Conservation (phyloP, 352 stramenopile genomes). For the Globisporangium lucens region DNA sequence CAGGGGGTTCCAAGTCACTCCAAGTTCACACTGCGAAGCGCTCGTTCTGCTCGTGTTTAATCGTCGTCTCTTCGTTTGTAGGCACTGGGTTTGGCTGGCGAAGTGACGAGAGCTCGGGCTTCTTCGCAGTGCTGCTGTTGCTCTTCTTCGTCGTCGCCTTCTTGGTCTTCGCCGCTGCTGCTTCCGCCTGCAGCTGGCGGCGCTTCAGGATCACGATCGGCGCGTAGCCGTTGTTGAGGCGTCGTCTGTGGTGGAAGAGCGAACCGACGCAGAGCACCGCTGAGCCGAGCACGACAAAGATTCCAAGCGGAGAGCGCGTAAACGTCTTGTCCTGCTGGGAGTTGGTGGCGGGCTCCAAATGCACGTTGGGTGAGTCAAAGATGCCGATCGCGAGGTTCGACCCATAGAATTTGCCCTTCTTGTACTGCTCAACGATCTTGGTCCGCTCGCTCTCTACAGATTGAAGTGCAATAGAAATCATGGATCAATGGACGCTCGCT, state of each 20-base stretch:
- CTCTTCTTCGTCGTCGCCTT: slow-evolving; percentile 4
- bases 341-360: slow-evolving; percentile 28
- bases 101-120: slow-evolving; percentile 24
- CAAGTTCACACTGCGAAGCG: slow-evolving; percentile 57
- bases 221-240: slow-evolving; percentile 61
- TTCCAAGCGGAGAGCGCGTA: slow-evolving; percentile 27
- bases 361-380: slow-evolving; percentile 42
- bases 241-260: slow-evolving; percentile 50
- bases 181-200: slow-evolving; percentile 30
- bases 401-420: slow-evolving; percentile 53
- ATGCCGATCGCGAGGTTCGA: slow-evolving; percentile 64
- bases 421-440: slow-evolving; percentile 58
- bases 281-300: slow-evolving; percentile 44
- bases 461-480: not conserved
- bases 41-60: slow-evolving; percentile 56
- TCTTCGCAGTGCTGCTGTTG: slow-evolving; percentile 15
- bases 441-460: slow-evolving; percentile 40
- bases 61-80: slow-evolving; percentile 35
- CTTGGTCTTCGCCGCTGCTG: slow-evolving; percentile 21
- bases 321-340: slow-evolving; percentile 23
- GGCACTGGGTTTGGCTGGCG: slow-evolving; percentile 31
- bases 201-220: slow-evolving; percentile 47
- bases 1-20: not conserved
- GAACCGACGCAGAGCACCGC: slow-evolving; percentile 45
- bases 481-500: not conserved